A percentile compares a stretch with the other conserved stretches of the same genome.
These are phyloP conservation scores for Pleurostoma richardsiae DNA, from an alignment of 2,329 filamentous ascomycete genomes.

Conservation along the genomic window DNA sequence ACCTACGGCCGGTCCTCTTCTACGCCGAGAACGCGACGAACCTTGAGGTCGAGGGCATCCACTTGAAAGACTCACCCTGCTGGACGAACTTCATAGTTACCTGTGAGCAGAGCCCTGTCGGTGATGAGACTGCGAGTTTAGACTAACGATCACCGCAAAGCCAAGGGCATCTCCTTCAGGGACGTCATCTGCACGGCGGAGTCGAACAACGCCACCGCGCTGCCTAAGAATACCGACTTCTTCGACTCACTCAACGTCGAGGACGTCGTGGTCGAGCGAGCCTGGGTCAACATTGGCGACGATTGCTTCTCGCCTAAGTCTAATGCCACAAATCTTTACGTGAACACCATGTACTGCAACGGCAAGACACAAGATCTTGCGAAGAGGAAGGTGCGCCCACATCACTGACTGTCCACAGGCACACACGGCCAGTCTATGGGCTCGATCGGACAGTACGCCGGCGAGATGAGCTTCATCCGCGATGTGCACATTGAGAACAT, in stretches of 20 bases:
- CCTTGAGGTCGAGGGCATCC: slow-evolving; percentile 50
- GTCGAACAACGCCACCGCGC: slow-evolving; percentile 35
- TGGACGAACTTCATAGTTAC: slow-evolving; percentile 61
- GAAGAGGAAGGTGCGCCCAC: too few species aligned
- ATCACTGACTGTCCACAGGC: neutral
- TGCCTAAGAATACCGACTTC: slow-evolving; percentile 58
- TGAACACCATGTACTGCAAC: slow-evolving; percentile 57
- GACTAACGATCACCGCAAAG: slow-evolving; percentile 7
- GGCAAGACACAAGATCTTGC: slow-evolving; percentile 19
- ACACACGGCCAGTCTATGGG: slow-evolving; percentile 54
- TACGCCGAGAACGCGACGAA: slow-evolving; percentile 57
- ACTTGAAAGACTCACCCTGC: slow-evolving; percentile 55
- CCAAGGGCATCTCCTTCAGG: slow-evolving; percentile 46
- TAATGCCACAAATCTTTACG: slow-evolving; percentile 52
- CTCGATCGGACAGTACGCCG: slow-evolving; percentile 51
- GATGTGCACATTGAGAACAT: slow-evolving; percentile 56
- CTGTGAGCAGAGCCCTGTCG: slow-evolving; percentile 24
- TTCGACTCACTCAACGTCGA: slow-evolving; percentile 57
- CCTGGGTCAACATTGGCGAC: slow-evolving; percentile 49
- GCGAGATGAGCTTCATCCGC: slow-evolving; percentile 48
- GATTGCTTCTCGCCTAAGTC: slow-evolving; percentile 59
- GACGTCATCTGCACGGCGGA: slow-evolving; percentile 49
- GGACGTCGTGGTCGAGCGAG: slow-evolving; percentile 42
- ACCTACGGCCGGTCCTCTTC: slow-evolving; percentile 55
- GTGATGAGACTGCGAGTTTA: neutral